A percentile compares a stretch with the other conserved stretches of the same genome.
These are phyloP conservation scores for Aspergillus homomorphus DNA, from an alignment of 495 filamentous ascomycete species.

Conservation along the genomic window DNA sequence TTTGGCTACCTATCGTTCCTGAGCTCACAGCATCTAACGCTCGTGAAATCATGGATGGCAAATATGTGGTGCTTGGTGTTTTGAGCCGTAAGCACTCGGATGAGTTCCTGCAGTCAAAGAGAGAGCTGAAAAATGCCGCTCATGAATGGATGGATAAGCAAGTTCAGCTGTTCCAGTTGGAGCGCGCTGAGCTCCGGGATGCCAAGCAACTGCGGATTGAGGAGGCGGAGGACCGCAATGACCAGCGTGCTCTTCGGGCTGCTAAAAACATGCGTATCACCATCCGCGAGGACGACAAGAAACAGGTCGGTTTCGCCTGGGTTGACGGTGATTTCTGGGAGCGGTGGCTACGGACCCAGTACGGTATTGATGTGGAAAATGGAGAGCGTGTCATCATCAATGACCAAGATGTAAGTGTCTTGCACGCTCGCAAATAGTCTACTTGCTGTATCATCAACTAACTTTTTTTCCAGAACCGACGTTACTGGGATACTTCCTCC, in stretches of 20 bases:
- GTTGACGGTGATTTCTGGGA: constrained; percentile 98
- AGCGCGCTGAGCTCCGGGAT: constrained; percentile 87
- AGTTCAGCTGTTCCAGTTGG: constrained; percentile 79
- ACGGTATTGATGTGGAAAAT: constrained; percentile 80
- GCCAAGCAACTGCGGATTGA: constrained; percentile 93
- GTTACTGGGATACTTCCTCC: constrained; percentile 91
- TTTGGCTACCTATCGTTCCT: constrained; percentile 97
- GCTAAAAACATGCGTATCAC: constrained; percentile 91
- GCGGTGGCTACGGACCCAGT: constrained; percentile 89
- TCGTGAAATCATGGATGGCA: constrained; percentile 88
- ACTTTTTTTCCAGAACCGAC: constrained; percentile 62
- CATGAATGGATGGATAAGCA: constrained; percentile 98
- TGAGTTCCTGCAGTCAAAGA: constrained; percentile 72
- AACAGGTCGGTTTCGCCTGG: constrained; percentile 96
- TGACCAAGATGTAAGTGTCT: constrained; percentile 82
- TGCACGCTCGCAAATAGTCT: neutral
- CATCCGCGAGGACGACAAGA: constrained; percentile 80
- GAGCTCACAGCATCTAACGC: constrained; percentile 91
- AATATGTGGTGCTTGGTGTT: constrained; percentile 87
- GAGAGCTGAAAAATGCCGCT: constrained; percentile 93
- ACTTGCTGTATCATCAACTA: constrained; percentile 20
- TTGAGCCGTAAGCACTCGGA: constrained; percentile 75
- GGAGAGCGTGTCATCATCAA: constrained; percentile 95
- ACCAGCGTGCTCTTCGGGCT: constrained; percentile 78
- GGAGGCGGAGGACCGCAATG: constrained; percentile 90